Base-by-base conservation (phyloP, 139 green algal genomes). In the Monoraphidium neglectum region DNA sequence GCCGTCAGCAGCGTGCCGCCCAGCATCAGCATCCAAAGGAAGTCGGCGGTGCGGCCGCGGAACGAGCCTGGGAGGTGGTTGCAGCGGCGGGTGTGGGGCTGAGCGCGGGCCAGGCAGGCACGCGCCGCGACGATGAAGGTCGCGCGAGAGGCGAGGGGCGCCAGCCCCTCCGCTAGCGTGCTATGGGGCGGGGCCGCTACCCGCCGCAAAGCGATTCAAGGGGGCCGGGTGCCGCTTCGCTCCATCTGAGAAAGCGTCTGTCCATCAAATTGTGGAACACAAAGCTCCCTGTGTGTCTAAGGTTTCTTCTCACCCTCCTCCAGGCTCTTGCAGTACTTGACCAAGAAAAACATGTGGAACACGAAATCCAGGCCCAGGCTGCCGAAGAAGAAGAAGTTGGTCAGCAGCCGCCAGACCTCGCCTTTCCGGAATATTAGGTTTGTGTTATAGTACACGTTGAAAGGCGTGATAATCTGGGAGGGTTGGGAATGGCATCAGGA, bases 331-430 rank as follows among this genome's bases (percentile, higher is more conserved):
- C 85, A 96, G 88, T 99, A 99, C 73, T 96, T 94, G 24, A 97
- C 78, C 12, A 99, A 87, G 83, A 99, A 99, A 88, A 99, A 99
- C 93, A 99, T 99, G 88, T 99, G 97, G 82, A 99, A 99, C 13
- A 99, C 84, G 78, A 99, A 99, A 77, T 99, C 97, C 33, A 99
- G 68, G 23, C 94, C 93, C 30, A 99, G 75, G 60, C 83, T 90
- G 16, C 97, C 97, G 82, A 99, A 99, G 76, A 95, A 99, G 74
- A 98, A 95, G 70, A 99, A 99, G 69, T 97, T 99, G 15, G 97
- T 98, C 24, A 99, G 46, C 2, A 99, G 80, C 16, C 97, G 82
- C 97, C 97, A 99, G 24, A 97, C 43, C 80, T 99, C 88, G 1
- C 87, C 81, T 67, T 97, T 91, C 33, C 92, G 83, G 54, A 97